These are phyloP conservation scores for Naumovozyma baii DNA, from an alignment of 805 yeast genomes.

Conservation along the genomic window DNA sequence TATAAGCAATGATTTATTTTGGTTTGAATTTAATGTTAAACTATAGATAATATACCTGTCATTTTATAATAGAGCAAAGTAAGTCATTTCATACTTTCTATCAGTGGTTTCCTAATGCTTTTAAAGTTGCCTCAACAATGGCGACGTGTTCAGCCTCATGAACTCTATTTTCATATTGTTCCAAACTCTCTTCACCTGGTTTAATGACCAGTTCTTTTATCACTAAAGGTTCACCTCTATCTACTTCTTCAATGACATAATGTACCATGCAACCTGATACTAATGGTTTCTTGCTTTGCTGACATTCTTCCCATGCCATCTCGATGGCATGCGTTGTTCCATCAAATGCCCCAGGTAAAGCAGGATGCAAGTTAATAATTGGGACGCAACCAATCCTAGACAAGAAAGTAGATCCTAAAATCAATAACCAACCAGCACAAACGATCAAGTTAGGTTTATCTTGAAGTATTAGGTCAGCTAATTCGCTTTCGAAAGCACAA, in stretches of 20 bases:
- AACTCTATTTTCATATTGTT: conserved; percentile 71
- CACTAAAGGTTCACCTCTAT: conserved; percentile 80
- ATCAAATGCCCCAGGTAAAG: conserved; percentile 92
- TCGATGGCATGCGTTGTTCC: conserved; percentile 92
- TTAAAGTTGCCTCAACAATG: conserved; percentile 81
- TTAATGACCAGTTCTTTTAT: conserved; percentile 66
- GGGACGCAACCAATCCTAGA: conserved; percentile 57
- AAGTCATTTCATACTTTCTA: too few species aligned
- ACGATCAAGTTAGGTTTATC: conserved; percentile 77
- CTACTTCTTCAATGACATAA: conserved; percentile 92
- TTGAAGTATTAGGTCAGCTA: conserved; percentile 56
- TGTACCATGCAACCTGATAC: conserved; percentile 96
- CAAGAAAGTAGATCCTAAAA: conserved; percentile 69
- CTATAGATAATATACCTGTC: too few species aligned
- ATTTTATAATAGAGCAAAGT: too few species aligned
- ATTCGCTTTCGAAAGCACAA: conserved; percentile 62
- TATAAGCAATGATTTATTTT: too few species aligned
- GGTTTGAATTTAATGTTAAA: too few species aligned
- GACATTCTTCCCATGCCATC: conserved; percentile 92
- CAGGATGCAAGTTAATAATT: conserved; percentile 91
- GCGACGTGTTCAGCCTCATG: conserved; percentile 82
- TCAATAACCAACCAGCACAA: conserved; percentile 98
- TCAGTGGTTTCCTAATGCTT: conserved; percentile 34
- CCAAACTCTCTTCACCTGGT: conserved; percentile 61
- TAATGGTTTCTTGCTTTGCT: conserved; percentile 46